Evolutionary conservation across 2,329 filamentous ascomycete genomes (phyloP).

Genomic region (Trichophyton simii): DNA sequence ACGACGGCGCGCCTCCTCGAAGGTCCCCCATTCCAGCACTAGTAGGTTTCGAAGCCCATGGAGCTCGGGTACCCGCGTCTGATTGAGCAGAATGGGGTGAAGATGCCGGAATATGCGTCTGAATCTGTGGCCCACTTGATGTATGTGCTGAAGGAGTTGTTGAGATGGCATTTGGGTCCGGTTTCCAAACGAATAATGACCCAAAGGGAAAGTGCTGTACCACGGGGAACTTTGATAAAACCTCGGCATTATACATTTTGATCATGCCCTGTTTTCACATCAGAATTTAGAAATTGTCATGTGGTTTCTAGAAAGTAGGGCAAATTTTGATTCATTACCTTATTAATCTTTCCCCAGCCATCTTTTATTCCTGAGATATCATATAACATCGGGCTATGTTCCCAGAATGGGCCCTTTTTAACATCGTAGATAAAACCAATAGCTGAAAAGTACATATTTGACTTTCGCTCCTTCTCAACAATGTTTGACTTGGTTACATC

Average conservation of each 20-base stretch:
- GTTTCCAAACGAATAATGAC: conserved; percentile 64
- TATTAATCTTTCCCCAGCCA: conserved; percentile 99
- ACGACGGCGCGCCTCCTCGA: background rate
- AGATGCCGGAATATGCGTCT: background rate
- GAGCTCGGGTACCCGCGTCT: conserved; percentile 22
- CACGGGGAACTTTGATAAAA: conserved; percentile 90
- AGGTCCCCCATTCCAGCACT: conserved; percentile 2
- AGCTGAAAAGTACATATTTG: conserved; percentile 86
- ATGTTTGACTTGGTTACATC: conserved; percentile 53
- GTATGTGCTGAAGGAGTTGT: conserved; percentile 45
- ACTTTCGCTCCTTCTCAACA: conserved; percentile 52
- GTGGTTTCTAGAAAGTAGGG: background rate
- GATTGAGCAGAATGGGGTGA: conserved; percentile 9
- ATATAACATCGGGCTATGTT: conserved; percentile 85
- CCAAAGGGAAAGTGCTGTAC: conserved; percentile 92
- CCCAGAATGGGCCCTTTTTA: conserved; percentile 93
- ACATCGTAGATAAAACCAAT: conserved; percentile 96
- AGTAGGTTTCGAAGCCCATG: conserved; percentile 20
- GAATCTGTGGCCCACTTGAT: conserved; percentile 7
- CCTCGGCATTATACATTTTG: conserved; percentile 98
- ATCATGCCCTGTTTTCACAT: conserved; percentile 64
- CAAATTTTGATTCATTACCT: conserved; percentile 34
- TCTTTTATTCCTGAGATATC: conserved; percentile 84
- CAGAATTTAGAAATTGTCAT: background rate
- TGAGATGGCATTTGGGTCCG: conserved; percentile 47